Conservation (phyloP, 164 flowering plant genomes). For the Buxus sempervirens region DNA sequence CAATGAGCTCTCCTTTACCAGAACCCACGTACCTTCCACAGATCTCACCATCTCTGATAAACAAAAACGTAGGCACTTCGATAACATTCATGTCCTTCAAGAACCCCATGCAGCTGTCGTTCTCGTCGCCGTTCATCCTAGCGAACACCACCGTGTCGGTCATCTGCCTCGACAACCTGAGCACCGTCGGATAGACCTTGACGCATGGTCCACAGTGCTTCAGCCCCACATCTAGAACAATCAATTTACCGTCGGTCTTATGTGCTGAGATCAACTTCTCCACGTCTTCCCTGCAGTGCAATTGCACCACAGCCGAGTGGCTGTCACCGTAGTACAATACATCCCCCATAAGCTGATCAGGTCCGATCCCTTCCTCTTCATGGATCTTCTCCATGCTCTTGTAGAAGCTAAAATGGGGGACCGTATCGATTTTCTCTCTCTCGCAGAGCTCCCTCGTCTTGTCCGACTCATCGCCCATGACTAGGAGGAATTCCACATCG, state of each 20-base stretch:
- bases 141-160: slow-evolving; percentile 75
- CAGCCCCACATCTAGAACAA: slow-evolving; percentile 88
- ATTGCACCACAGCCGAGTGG: slow-evolving; percentile 73
- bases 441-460: slow-evolving; percentile 52
- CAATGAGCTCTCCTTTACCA: slow-evolving; percentile 92
- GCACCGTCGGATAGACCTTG: slow-evolving; percentile 90
- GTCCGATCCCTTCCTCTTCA: slow-evolving; percentile 87
- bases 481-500: slow-evolving; percentile 81
- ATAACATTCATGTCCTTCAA: slow-evolving; percentile 84
- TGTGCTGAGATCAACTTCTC: slow-evolving; percentile 61
- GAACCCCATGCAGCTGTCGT: slow-evolving; percentile 86
- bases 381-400: slow-evolving; percentile 79
- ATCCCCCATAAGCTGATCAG: slow-evolving; percentile 72
- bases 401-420: slow-evolving; percentile 92
- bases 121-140: slow-evolving; percentile 96
- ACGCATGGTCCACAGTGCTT: slow-evolving; percentile 99
- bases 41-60: slow-evolving; percentile 77
- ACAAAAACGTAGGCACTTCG: slow-evolving; percentile 91
- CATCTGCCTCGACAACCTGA: slow-evolving; percentile 83
- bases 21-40: slow-evolving; percentile 92
- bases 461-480: slow-evolving; percentile 87
- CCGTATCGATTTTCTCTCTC: slow-evolving; percentile 66
- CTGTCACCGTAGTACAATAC: slow-evolving; percentile 87
- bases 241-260: slow-evolving; percentile 49
- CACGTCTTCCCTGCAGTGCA: slow-evolving; percentile 69